phyloP scores from a whole-genome alignment of 1,284 basidiomycete genomes.

The Tylopilus orsonianus region DNA sequence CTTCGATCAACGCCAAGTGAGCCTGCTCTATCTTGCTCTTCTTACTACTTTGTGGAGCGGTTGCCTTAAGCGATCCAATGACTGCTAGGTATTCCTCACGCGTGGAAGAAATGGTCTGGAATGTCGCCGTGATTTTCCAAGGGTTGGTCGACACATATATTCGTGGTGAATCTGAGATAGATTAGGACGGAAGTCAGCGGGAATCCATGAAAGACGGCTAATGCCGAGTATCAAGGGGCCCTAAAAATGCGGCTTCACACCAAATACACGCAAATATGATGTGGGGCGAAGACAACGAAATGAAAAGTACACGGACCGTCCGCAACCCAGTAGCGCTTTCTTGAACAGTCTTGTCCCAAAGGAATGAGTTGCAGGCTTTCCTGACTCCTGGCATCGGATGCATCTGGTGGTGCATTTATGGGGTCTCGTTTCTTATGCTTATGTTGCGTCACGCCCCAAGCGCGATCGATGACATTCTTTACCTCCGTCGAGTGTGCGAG shows the following conservation, averaged over 20 bases:
- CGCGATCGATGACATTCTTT: slow-evolving; percentile 72
- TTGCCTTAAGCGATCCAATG: slow-evolving; percentile 59
- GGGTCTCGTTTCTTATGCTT: slow-evolving; percentile 78
- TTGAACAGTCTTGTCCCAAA: slow-evolving; percentile 67
- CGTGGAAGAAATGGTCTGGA: slow-evolving; percentile 66
- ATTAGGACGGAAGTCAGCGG: slow-evolving; percentile 36
- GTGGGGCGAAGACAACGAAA: slow-evolving; percentile 37
- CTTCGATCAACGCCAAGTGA: slow-evolving; percentile 60
- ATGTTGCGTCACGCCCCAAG: slow-evolving; percentile 78
- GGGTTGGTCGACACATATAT: slow-evolving; percentile 80
- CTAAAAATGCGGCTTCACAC: slow-evolving; percentile 42
- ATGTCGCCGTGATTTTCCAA: slow-evolving; percentile 78
- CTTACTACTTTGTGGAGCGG: slow-evolving; percentile 50
- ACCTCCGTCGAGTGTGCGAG: slow-evolving; percentile 64
- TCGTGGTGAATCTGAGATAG: slow-evolving; percentile 69
- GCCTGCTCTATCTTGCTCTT: slow-evolving; percentile 52
- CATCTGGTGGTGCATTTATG: slow-evolving; percentile 49
- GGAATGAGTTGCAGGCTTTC: slow-evolving; percentile 63
- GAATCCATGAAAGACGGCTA: slow-evolving; percentile 36
- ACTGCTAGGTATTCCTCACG: slow-evolving; percentile 65
- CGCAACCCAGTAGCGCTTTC: slow-evolving; percentile 76
- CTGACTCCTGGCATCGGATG: slow-evolving; percentile 60
- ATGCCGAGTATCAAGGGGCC: slow-evolving; percentile 39
- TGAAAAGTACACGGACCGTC: slow-evolving; percentile 70
- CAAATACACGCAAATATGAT: slow-evolving; percentile 74